A percentile compares a stretch with the other conserved stretches of the same genome.
phyloP scores from a whole-genome alignment of 2,329 filamentous ascomycete genomes.

The Epichloe glyceriae region DNA sequence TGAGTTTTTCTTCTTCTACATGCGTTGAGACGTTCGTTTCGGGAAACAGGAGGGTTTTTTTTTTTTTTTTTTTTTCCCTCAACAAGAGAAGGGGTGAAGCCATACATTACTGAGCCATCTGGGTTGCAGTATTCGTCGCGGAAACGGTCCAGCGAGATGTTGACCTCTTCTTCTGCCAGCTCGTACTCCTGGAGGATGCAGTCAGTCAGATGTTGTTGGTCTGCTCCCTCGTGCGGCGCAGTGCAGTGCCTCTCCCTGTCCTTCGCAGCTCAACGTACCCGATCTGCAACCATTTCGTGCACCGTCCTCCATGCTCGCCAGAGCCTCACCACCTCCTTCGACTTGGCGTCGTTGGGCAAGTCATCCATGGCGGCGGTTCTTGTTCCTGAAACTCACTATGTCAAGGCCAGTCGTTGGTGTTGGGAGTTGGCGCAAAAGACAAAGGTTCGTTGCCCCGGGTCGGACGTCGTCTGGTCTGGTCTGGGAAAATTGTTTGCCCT shows the following conservation, averaged over 20 bases:
- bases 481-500: neutral
- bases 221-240: neutral
- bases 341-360: constrained; percentile 36
- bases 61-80: neutral
- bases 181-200: constrained; percentile 66
- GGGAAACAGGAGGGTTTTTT: neutral
- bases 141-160: constrained; percentile 76
- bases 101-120: constrained; percentile 67
- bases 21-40: too few relatives aligned
- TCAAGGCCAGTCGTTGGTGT: constrained; percentile 1
- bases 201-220: neutral
- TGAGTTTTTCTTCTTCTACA: neutral
- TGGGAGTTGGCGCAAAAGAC: neutral
- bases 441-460: neutral
- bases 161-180: constrained; percentile 77
- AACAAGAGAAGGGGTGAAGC: neutral
- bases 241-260: neutral
- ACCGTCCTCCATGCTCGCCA: constrained; percentile 92
- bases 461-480: neutral
- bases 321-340: constrained; percentile 50
- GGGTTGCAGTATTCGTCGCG: constrained; percentile 55
- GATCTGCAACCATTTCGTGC: constrained; percentile 86
- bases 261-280: constrained; percentile 43
- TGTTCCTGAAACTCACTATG: neutral
- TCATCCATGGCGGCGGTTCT: constrained; percentile 22